A percentile compares a stretch with the other conserved stretches of the same genome.
phyloP scores from a whole-genome alignment of 331 rosid species.

The Malus hybrid region DNA sequence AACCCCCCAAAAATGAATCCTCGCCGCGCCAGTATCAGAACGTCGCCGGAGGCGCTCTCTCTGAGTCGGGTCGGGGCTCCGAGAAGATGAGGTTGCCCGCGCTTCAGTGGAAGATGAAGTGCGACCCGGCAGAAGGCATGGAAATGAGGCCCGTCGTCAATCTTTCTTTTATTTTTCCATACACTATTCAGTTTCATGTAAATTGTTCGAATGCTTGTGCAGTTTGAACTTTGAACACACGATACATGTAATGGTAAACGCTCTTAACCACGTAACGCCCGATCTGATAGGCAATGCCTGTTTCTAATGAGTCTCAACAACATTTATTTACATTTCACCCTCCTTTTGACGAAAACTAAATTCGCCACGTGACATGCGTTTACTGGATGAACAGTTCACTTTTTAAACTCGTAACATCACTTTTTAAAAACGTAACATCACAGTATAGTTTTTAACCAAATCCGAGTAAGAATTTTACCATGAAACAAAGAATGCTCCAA shows the following conservation, averaged over 20 bases:
- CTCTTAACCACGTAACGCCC: background rate
- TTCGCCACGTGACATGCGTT: fast-evolving
- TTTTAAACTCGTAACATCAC: too few species aligned
- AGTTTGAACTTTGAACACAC: too few species aligned
- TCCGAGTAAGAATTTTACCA: background rate
- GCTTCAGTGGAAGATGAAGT: too few species aligned
- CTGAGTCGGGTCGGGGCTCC: background rate
- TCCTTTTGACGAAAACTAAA: background rate
- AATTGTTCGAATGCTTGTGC: background rate
- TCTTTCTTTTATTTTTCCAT: background rate
- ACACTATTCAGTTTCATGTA: too few species aligned
- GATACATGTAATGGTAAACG: too few species aligned
- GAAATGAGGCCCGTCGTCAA: slow-evolving; percentile 21
- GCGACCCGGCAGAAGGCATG: slow-evolving; percentile 47
- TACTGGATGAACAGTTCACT: background rate
- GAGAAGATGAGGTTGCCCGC: too few species aligned
- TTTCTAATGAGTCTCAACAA: background rate
- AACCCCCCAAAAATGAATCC: slow-evolving; percentile 10
- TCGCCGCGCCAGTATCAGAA: slow-evolving; percentile 1
- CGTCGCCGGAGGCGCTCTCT: slow-evolving; percentile 28
- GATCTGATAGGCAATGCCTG: background rate
- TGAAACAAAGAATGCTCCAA: too few species aligned
- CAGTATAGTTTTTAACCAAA: background rate
- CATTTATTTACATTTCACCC: background rate
- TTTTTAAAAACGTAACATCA: too few species aligned